Conservation (phyloP, 352 stramenopile genomes). For the Phytophthora sansomeana region DNA sequence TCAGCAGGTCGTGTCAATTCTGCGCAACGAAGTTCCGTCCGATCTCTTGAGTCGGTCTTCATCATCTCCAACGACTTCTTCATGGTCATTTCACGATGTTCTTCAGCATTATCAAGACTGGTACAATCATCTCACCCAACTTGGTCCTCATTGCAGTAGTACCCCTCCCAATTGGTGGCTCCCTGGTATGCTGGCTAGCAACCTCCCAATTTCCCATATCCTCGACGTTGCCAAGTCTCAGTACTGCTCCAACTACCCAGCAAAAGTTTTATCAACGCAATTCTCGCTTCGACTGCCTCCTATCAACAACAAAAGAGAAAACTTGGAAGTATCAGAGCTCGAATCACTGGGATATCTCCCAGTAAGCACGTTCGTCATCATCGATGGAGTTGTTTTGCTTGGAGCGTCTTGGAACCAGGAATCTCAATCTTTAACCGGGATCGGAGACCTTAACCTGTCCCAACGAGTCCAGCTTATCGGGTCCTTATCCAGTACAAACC, state of each 20-base stretch:
- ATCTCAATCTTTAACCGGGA: slow-evolving; percentile 11
- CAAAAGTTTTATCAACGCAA: neutral
- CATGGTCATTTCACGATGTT: slow-evolving; percentile 35
- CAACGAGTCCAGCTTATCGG: slow-evolving; percentile 33
- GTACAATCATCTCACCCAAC: slow-evolving; percentile 12
- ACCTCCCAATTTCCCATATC: slow-evolving; percentile 12
- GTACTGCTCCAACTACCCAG: neutral
- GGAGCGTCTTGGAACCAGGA: slow-evolving; percentile 40
- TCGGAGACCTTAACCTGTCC: neutral
- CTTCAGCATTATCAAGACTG: slow-evolving; percentile 38
- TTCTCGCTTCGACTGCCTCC: slow-evolving; percentile 19
- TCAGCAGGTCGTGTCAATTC: slow-evolving; percentile 21
- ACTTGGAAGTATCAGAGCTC: neutral
- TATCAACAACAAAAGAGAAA: neutral
- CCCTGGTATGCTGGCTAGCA: slow-evolving; percentile 17
- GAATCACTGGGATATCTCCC: neutral
- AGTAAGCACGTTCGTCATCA: slow-evolving; percentile 24
- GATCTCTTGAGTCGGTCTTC: slow-evolving; percentile 1
- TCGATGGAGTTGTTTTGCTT: slow-evolving; percentile 46
- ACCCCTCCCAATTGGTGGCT: slow-evolving; percentile 22
- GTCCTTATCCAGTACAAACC: neutral
- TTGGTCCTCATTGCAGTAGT: neutral
- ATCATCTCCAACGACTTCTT: neutral
- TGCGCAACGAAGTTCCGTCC: slow-evolving; percentile 31
- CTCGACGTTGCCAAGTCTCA: slow-evolving; percentile 12